Conservation (phyloP, 73 alveolate genomes). For the Blepharisma stoltei region DNA sequence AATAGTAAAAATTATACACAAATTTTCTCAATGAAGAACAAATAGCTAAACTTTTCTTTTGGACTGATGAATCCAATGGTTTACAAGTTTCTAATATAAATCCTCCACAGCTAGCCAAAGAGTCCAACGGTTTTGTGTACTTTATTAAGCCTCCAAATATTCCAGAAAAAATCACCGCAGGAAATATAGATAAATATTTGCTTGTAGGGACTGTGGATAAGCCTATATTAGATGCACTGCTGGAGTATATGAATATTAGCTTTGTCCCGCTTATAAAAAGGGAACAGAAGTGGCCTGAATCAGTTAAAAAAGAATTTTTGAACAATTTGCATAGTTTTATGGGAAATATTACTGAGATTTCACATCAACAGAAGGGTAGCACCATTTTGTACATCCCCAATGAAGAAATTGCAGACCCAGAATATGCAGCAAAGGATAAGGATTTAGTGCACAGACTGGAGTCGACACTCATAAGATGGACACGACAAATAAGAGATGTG, state of each 20-base stretch:
- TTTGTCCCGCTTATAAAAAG: slow-evolving; percentile 70
- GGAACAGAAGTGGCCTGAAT: slow-evolving; percentile 97
- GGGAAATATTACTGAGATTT: slow-evolving; percentile 91
- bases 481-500: slow-evolving; percentile 96
- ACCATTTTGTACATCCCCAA: slow-evolving; percentile 95
- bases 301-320: slow-evolving; percentile 96
- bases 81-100: slow-evolving; percentile 41
- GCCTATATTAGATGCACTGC: slow-evolving; percentile 84
- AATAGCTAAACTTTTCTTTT: slow-evolving; percentile 39
- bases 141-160: slow-evolving; percentile 83
- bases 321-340: slow-evolving; percentile 95
- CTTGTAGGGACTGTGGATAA: slow-evolving; percentile 84
- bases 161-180: slow-evolving; percentile 66
- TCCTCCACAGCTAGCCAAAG: slow-evolving; percentile 60
- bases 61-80: slow-evolving; percentile 54
- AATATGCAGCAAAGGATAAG: slow-evolving; percentile 96
- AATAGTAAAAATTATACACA: no score
- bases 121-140: slow-evolving; percentile 74
- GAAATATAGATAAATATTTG: slow-evolving; percentile 75
- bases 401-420: slow-evolving; percentile 92
- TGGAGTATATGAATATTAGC: slow-evolving; percentile 90
- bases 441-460: slow-evolving; percentile 96
- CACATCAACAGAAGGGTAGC: slow-evolving; percentile 87
- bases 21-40: slow-evolving; percentile 47
- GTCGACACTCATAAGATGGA: slow-evolving; percentile 96